Evolutionary conservation across 192 early-diverging fungal species (phyloP), one percentile per base, ranked within the genome.

Genomic region (Entomortierella beljakovae): DNA sequence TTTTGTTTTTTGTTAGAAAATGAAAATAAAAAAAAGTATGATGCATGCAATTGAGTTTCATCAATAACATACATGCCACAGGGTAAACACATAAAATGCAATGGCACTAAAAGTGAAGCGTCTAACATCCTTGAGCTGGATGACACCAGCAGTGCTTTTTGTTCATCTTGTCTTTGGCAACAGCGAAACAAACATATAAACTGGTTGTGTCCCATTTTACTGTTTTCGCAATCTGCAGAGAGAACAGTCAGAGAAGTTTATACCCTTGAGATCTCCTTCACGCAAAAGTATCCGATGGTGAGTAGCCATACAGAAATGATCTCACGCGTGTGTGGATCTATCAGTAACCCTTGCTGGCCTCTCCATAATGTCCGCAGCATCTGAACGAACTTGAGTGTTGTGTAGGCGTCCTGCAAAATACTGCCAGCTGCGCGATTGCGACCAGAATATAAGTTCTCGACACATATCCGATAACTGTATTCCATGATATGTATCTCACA

Each of bases 1-100:
- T n/a, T n/a, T n/a, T n/a, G n/a, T n/a, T n/a, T n/a, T n/a, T n/a
- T n/a, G n/a, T n/a, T n/a, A n/a, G 6, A 38, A 8, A 38, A 38
- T 38, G 13, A 38, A 38, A 38, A 38, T 38, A 38, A 8, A 13
- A 38, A n/a, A n/a, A n/a, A n/a, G 6, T 6, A 8, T 6, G 13
- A 13, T 38, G 37, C 6, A 38, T 38, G 37, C 6, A 38, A 38
- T 38, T 8, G 6, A 38, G 6, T 13, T 35, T 43, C 31, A 25
- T 3, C 25, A 28, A n/a, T n/a, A n/a, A 40, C 68, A 20, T 54
- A 70, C 58, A 48, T 70, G 68, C 68, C 68, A 70, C 2, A 70
- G 20, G 22, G 59, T 57, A 33, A 61, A 70, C 49, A 70, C 53
- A 29, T 70, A 60, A 29, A 70, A 70, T 22, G 57, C 58, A 61